Base-by-base conservation (phyloP, 129 eudicot genomes). In the Erigeron canadensis region DNA sequence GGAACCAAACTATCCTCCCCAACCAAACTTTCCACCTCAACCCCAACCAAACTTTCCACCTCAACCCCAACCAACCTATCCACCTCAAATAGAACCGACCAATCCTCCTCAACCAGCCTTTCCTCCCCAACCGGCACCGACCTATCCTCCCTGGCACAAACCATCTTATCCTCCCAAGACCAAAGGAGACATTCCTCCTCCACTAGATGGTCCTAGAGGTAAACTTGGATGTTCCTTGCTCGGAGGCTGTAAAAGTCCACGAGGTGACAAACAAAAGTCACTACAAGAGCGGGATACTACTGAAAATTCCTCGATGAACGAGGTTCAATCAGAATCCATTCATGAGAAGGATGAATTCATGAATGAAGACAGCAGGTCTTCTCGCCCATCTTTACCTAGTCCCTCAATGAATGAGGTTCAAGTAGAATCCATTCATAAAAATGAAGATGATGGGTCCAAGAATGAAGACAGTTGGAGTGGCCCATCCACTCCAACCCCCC, bases 1-100 rank as follows among this genome's bases (percentile, higher is more conserved):
- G 1, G 75, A 68, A 48, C 68, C 67, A 1, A 41, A 11, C 58
- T 28, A 66, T 46, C 80, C 80, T n/a, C 73, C 79, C n/a, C 72
- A 45, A 64, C 67, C 73, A 10, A 9, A 15, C 22, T 28, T 50
- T 28, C 48, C 73, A 37, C 54, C 76, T 1, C 54, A 23, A 12
- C 59, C 77, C 0, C 47, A 3, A 28, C n/a, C 66, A 4, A 4
- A 22, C 57, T 43, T 23, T 19, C 57, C 65, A 42, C 76, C 76
- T 9, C 68, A 63, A 16, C 67, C 67, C 2, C 21, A 16, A 58
- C 66, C 65, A 0, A 13, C 48, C 68, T 77, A 42, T 28, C 70
- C 76, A 50, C 81, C 76, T 4, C 76, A 51, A 28, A 50, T 45
- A 0, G 47, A 6, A 60, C 63, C 75, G 8, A 4, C 22, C 10